These are phyloP conservation scores for Paradendryphiella salina DNA, from an alignment of 2,329 filamentous ascomycete genomes.

Conservation along the genomic window DNA sequence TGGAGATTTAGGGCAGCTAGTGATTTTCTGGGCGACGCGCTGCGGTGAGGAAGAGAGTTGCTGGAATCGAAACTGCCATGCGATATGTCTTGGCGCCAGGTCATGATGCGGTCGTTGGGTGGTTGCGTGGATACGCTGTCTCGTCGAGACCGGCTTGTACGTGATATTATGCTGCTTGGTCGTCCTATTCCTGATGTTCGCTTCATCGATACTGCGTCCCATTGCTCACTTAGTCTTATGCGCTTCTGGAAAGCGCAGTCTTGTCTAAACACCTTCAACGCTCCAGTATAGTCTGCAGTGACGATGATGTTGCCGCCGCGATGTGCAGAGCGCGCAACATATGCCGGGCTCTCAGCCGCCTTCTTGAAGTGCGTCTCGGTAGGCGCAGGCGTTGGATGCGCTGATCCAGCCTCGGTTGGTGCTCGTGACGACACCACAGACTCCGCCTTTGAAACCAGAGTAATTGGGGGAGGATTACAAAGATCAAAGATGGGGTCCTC, in stretches of 20 bases:
- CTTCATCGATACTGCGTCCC: slow-evolving; percentile 74
- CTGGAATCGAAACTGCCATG: slow-evolving; percentile 55
- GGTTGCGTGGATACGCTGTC: slow-evolving; percentile 55
- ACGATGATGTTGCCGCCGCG: slow-evolving; percentile 85
- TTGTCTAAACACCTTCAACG: slow-evolving; percentile 92
- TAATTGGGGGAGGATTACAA: slow-evolving; percentile 92
- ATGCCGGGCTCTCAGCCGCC: slow-evolving; percentile 71
- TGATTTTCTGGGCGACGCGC: slow-evolving; percentile 55
- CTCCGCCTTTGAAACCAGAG: slow-evolving; percentile 74
- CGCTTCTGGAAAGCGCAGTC: slow-evolving; percentile 87
- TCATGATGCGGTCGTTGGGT: slow-evolving; percentile 76
- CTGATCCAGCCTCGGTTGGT: slow-evolving; percentile 49
- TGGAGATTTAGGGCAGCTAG: slow-evolving; percentile 29
- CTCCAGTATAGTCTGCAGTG: slow-evolving; percentile 83
- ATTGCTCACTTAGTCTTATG: slow-evolving; percentile 62
- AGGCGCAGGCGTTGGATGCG: slow-evolving; percentile 39
- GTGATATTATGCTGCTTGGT: slow-evolving; percentile 59
- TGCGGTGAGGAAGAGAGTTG: slow-evolving; percentile 41
- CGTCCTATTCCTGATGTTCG: slow-evolving; percentile 61
- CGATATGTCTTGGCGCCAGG: slow-evolving; percentile 76
- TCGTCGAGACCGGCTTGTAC: slow-evolving; percentile 55
- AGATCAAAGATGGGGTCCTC: slow-evolving; percentile 94
- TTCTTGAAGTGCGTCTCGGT: slow-evolving; percentile 43
- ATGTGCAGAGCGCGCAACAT: slow-evolving; percentile 75
- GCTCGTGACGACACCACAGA: slow-evolving; percentile 56